Evolutionary conservation across 2,329 filamentous ascomycete genomes (phyloP).

Genomic region (Clarireedia monteithiana): DNA sequence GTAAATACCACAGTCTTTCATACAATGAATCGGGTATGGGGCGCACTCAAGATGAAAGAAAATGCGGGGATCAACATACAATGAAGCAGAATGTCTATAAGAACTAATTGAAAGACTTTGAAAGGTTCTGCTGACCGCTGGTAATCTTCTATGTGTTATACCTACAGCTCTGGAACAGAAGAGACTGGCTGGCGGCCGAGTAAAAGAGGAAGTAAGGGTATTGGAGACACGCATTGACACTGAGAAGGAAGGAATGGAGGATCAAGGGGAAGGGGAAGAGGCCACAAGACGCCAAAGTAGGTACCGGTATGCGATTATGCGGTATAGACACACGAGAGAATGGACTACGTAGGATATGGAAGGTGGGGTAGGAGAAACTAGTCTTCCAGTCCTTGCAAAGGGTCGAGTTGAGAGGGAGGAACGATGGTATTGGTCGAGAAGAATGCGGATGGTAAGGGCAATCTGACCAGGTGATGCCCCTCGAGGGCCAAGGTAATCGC

Average conservation of each 20-base stretch:
- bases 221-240: constrained; percentile 26
- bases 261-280: neutral
- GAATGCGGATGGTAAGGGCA: too few species aligned
- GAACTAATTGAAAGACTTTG: constrained; percentile 6
- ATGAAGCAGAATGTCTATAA: constrained; percentile 4
- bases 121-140: constrained; percentile 10
- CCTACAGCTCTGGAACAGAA: constrained; percentile 8
- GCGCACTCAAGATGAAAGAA: neutral
- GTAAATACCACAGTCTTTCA: neutral
- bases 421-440: neutral
- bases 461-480: too few species aligned
- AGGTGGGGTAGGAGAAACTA: neutral
- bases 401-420: neutral
- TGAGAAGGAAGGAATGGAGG: neutral
- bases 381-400: too few species aligned
- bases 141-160: constrained; percentile 18
- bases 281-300: neutral
- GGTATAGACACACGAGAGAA: neutral
- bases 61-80: constrained; percentile 5
- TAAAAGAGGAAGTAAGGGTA: constrained; percentile 17
- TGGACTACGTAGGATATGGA: neutral
- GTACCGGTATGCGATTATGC: neutral
- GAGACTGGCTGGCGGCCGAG: constrained; percentile 20
- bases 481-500: too few species aligned
- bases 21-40: neutral